These are phyloP conservation scores for Hemerocallis citrina DNA, from an alignment of 106 monocot genomes.

Conservation along the genomic window DNA sequence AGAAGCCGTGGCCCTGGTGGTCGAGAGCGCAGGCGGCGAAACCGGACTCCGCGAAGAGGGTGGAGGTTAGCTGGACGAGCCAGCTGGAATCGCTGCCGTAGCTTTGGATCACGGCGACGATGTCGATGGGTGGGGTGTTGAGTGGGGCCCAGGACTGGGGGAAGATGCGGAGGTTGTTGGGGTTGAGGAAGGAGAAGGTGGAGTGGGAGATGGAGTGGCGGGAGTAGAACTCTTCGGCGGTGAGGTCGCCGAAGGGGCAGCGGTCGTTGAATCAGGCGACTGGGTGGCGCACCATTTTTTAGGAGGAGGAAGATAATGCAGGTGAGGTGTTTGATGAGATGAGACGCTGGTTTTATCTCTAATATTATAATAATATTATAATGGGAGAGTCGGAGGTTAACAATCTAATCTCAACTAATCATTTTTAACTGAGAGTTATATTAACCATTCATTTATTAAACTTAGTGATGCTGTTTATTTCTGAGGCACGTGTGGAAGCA, in stretches of 20 bases:
- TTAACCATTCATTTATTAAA: too few relatives aligned
- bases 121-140: slow-evolving; percentile 21
- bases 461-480: too few relatives aligned
- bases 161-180: slow-evolving; percentile 67
- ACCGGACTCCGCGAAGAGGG: slow-evolving; percentile 55
- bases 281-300: slow-evolving; percentile 57
- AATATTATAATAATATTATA: too few relatives aligned
- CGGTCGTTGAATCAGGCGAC: slow-evolving; percentile 61
- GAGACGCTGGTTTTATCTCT: too few relatives aligned
- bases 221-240: slow-evolving; percentile 71
- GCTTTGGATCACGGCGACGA: slow-evolving; percentile 53
- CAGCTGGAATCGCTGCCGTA: slow-evolving; percentile 85
- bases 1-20: slow-evolving; percentile 95
- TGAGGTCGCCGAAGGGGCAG: slow-evolving; percentile 60
- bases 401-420: too few relatives aligned
- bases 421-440: too few relatives aligned
- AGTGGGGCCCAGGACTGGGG: slow-evolving; percentile 70
- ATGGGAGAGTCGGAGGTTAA: too few relatives aligned
- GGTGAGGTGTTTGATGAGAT: slow-evolving; percentile 2
- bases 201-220: slow-evolving; percentile 56
- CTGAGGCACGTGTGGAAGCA: too few relatives aligned
- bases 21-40: slow-evolving; percentile 83
- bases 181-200: slow-evolving; percentile 65
- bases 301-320: neutral
- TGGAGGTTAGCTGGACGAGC: slow-evolving; percentile 69